These are phyloP conservation scores for Skeletonema tropicum DNA, from an alignment of 108 stramenopile species.

Conservation along the genomic window DNA sequence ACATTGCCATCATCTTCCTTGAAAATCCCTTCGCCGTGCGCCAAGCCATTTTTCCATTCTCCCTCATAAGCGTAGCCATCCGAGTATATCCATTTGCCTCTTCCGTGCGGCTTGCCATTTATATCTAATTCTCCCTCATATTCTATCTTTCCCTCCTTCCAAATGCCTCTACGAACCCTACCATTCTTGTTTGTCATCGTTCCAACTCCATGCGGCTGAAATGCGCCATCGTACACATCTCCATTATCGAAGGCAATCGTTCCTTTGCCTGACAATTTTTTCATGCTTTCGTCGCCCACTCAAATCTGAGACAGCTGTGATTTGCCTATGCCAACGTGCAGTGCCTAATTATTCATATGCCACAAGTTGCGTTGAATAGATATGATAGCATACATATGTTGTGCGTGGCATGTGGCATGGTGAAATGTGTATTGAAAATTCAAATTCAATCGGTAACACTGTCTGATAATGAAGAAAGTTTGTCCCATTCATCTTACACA, in stretches of 20 bases:
- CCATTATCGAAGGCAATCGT: not conserved
- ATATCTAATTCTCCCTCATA: slow-evolving; percentile 50
- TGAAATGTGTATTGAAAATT: too few relatives aligned
- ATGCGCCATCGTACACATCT: slow-evolving; percentile 69
- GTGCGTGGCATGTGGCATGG: slow-evolving; percentile 57
- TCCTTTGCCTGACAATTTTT: not conserved
- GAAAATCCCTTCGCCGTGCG: slow-evolving; percentile 43
- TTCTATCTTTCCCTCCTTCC: slow-evolving; percentile 34
- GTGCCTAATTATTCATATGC: too few relatives aligned
- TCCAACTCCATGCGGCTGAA: slow-evolving; percentile 60
- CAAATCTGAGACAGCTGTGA: too few relatives aligned
- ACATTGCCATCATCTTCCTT: slow-evolving; percentile 44
- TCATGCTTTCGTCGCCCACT: too few relatives aligned
- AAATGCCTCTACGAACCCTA: slow-evolving; percentile 50
- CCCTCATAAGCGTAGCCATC: slow-evolving; percentile 13
- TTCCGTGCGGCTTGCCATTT: slow-evolving; percentile 40
- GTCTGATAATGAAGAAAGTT: too few relatives aligned
- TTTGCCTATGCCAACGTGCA: too few relatives aligned
- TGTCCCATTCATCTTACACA: too few relatives aligned
- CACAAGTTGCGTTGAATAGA: too few relatives aligned
- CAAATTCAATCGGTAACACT: too few relatives aligned
- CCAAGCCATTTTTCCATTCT: slow-evolving; percentile 32
- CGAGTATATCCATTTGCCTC: slow-evolving; percentile 27
- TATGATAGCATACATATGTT: too few relatives aligned
- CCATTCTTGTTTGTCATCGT: slow-evolving; percentile 57